These are phyloP conservation scores for Cyclostephanos invisitatus DNA, from an alignment of 108 stramenopile genomes.

Conservation along the genomic window DNA sequence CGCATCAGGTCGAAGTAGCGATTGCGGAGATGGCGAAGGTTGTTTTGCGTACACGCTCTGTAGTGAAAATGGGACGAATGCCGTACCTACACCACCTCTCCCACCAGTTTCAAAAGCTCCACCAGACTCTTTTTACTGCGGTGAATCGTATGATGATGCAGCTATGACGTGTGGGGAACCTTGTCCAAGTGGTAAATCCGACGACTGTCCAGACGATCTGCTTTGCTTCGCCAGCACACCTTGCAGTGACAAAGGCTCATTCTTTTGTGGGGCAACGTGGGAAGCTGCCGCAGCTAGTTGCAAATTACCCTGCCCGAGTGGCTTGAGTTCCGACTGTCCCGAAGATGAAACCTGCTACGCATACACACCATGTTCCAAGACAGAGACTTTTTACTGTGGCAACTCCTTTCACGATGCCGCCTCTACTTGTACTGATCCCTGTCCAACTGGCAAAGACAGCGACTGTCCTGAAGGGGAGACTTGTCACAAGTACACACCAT, in stretches of 20 bases:
- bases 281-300: slow-evolving; percentile 47
- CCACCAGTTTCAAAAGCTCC: slow-evolving; percentile 39
- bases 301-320: slow-evolving; percentile 36
- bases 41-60: slow-evolving; percentile 62
- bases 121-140: slow-evolving; percentile 49
- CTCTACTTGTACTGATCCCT: slow-evolving; percentile 37
- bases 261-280: slow-evolving; percentile 51
- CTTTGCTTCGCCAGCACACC: slow-evolving; percentile 78
- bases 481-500: slow-evolving; percentile 50
- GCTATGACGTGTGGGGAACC: slow-evolving; percentile 53
- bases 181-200: slow-evolving; percentile 64
- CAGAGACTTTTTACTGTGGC: slow-evolving; percentile 50
- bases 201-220: slow-evolving; percentile 66
- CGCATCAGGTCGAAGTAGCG: slow-evolving; percentile 39
- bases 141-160: slow-evolving; percentile 43
- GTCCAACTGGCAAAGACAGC: slow-evolving; percentile 36
- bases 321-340: slow-evolving; percentile 32
- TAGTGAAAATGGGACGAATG: slow-evolving; percentile 52
- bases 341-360: slow-evolving; percentile 34
- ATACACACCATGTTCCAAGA: slow-evolving; percentile 52
- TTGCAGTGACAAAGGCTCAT: slow-evolving; percentile 53
- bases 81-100: slow-evolving; percentile 41
- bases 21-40: slow-evolving; percentile 37
- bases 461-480: slow-evolving; percentile 40
- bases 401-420: slow-evolving; percentile 48